phyloP scores from a whole-genome alignment of 306 rosid genomes.

The Rubus idaeus region DNA sequence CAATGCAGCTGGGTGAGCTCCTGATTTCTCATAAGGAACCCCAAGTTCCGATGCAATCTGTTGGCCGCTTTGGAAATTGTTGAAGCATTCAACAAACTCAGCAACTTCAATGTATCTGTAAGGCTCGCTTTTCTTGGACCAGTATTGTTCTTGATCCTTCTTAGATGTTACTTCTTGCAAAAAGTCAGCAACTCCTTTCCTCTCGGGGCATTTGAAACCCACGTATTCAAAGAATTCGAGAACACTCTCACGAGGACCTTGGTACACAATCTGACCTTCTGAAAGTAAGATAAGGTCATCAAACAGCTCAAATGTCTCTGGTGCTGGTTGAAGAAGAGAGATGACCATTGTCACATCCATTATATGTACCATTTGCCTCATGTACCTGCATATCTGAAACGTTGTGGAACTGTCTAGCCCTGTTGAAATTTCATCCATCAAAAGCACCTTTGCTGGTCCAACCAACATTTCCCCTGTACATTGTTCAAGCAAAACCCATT shows the following conservation, averaged over 20 bases:
- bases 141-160: constrained; percentile 85
- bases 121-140: constrained; percentile 49
- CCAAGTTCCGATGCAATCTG: constrained; percentile 39
- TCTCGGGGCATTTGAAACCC: constrained; percentile 69
- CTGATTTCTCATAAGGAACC: constrained; percentile 55
- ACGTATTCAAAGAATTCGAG: constrained; percentile 62
- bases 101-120: constrained; percentile 55
- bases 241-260: constrained; percentile 61
- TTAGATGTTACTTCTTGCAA: constrained; percentile 82
- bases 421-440: constrained; percentile 93
- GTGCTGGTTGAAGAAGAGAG: constrained; percentile 59
- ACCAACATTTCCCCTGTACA: constrained; percentile 82
- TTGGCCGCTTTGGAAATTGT: constrained; percentile 51
- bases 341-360: constrained; percentile 69
- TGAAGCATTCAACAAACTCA: constrained; percentile 49
- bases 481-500: constrained; percentile 6
- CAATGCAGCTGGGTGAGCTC: constrained; percentile 65
- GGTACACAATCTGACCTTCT: constrained; percentile 75
- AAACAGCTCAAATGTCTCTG: constrained; percentile 64
- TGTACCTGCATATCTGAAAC: constrained; percentile 71
- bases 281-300: constrained; percentile 59
- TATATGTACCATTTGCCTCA: constrained; percentile 88
- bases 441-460: constrained; percentile 77
- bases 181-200: constrained; percentile 87
- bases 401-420: constrained; percentile 93